A percentile compares a stretch with the other conserved stretches of the same genome.
Conservation (phyloP, 257 asterid species). For the Solanum infundibuliforme region DNA sequence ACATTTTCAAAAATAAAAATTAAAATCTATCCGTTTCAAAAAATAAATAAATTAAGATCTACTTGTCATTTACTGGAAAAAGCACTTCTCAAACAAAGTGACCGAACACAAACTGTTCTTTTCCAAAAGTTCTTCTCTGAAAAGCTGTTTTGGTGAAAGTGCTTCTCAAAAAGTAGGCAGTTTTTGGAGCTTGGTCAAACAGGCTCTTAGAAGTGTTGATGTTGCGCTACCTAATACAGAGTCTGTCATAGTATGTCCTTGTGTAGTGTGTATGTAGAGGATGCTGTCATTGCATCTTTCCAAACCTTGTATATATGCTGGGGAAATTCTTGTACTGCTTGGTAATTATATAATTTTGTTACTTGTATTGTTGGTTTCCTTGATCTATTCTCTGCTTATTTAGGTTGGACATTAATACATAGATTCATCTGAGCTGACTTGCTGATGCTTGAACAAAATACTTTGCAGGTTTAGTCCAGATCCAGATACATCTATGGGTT, state of each 20-base stretch:
- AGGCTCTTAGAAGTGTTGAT: neutral
- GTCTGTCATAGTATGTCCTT: neutral
- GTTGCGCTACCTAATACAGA: neutral
- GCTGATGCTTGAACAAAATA: conserved; percentile 5
- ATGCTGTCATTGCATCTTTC: neutral
- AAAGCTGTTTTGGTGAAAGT: neutral
- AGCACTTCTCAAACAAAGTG: neutral
- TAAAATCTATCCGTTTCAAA: neutral
- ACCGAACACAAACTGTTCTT: neutral
- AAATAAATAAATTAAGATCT: neutral
- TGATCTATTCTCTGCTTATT: neutral
- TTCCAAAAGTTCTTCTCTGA: neutral
- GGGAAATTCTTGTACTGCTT: neutral
- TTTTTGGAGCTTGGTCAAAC: neutral
- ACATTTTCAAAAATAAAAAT: neutral
- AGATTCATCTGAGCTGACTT: neutral
- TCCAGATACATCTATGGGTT: conserved; percentile 91
- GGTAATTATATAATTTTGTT: neutral
- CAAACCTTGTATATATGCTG: neutral
- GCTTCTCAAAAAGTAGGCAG: neutral
- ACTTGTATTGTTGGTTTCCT: neutral
- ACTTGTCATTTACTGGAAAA: neutral
- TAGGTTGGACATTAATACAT: neutral
- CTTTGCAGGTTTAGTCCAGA: conserved; percentile 77
- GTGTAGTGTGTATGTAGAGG: neutral